Evolutionary conservation across 495 filamentous ascomycete species (phyloP).

Genomic region (Penicillium cinerascens): DNA sequence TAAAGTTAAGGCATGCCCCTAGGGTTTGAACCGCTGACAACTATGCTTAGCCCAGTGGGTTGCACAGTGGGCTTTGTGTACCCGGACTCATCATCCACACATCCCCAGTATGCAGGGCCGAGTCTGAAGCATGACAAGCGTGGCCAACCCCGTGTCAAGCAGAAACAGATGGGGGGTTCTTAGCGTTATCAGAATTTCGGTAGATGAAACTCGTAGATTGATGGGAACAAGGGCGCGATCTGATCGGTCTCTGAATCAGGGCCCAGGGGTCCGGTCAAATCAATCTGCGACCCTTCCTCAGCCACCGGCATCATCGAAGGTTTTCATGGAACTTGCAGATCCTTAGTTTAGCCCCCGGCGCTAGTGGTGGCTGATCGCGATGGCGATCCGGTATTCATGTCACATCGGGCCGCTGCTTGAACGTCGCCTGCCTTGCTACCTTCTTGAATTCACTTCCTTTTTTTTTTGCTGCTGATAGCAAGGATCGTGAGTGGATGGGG

Average conservation of each 20-base stretch:
- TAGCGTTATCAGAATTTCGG: neutral
- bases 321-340: neutral
- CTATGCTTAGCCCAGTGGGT: neutral
- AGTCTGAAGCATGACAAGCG: neutral
- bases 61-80: neutral
- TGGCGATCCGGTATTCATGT: neutral
- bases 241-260: neutral
- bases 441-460: neutral
- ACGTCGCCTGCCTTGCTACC: neutral
- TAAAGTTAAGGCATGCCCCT: neutral
- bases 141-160: neutral
- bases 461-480: neutral
- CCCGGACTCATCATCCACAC: neutral
- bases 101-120: constrained; percentile 1
- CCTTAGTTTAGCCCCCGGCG: neutral
- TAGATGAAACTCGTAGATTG: neutral
- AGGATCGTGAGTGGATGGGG: neutral
- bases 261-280: neutral
- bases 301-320: neutral
- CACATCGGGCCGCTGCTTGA: neutral
- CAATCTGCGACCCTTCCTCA: neutral
- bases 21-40: neutral
- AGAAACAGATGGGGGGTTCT: neutral
- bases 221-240: neutral
- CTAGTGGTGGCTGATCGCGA: neutral